These are phyloP conservation scores for Perilla frutescens DNA, from an alignment of 257 asterid species.

Conservation along the genomic window DNA sequence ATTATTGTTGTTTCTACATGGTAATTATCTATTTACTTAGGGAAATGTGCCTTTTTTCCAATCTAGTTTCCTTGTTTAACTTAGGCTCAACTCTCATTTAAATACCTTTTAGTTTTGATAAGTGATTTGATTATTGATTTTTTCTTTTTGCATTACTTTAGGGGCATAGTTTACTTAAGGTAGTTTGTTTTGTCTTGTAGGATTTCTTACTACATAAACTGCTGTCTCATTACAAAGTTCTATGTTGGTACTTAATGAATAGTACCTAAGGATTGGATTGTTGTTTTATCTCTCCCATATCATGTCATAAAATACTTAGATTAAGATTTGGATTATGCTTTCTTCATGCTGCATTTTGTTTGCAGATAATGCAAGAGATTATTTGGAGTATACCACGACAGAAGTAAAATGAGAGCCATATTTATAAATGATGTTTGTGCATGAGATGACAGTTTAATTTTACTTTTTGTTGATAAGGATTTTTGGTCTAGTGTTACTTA, in stretches of 20 bases:
- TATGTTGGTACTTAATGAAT: neutral
- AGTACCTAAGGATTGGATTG: neutral
- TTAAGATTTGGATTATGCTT: neutral
- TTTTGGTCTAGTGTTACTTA: neutral
- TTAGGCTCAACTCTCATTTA: neutral
- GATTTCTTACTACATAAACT: neutral
- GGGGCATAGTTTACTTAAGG: neutral
- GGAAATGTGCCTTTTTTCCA: neutral
- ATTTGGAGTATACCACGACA: neutral
- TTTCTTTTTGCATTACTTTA: neutral
- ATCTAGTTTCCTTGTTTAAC: neutral
- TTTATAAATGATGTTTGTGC: neutral
- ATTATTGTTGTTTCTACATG: slow-evolving; percentile 6
- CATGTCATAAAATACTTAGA: neutral
- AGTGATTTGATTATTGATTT: neutral
- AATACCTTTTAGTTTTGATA: neutral
- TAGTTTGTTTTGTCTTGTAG: neutral
- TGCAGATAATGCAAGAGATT: neutral
- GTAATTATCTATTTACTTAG: neutral
- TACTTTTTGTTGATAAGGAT: neutral
- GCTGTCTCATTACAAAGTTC: neutral
- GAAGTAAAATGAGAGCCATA: neutral
- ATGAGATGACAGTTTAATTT: slow-evolving; percentile 3
- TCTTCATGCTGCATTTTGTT: neutral
- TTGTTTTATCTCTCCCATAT: neutral